A percentile compares a stretch with the other conserved stretches of the same genome.
Conservation (phyloP, 441 rosid genomes). For the Aquilaria agallochum region DNA sequence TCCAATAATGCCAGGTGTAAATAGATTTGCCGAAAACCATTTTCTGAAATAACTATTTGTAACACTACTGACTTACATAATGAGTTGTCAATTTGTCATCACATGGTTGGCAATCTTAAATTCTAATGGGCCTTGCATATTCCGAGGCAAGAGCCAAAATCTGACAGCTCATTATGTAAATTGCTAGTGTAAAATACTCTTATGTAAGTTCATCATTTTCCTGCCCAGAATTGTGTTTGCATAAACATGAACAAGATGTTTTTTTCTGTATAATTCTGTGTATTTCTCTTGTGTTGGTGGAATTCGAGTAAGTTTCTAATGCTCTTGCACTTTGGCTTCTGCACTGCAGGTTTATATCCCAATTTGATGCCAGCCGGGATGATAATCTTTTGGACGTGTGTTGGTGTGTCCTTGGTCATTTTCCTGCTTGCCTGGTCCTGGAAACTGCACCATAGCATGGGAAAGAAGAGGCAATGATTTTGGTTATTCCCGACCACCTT, state of each 20-base stretch:
- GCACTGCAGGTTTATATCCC: constrained; percentile 72
- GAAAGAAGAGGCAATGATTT: constrained; percentile 68
- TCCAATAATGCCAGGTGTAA: no score
- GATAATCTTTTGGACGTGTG: constrained; percentile 65
- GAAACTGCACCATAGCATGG: constrained; percentile 54
- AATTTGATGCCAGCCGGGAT: constrained; percentile 81
- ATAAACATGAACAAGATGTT: neutral
- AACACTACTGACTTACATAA: neutral
- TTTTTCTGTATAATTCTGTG: neutral
- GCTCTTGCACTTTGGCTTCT: neutral
- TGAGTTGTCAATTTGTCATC: neutral
- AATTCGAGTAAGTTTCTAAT: neutral
- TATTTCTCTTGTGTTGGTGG: neutral
- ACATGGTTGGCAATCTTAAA: no score
- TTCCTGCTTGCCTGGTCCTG: constrained; percentile 80
- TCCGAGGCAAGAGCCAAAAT: no score
- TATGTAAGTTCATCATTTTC: neutral
- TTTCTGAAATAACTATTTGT: no score
- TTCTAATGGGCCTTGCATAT: no score
- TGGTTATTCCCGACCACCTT: constrained; percentile 16
- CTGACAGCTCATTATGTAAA: no score
- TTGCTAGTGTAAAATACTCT: no score
- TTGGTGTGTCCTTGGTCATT: constrained; percentile 51
- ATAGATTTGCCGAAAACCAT: no score
- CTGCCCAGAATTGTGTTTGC: neutral